Evolutionary conservation across 805 yeast genomes (phyloP).

Genomic region (Starmerella scarabaei): DNA sequence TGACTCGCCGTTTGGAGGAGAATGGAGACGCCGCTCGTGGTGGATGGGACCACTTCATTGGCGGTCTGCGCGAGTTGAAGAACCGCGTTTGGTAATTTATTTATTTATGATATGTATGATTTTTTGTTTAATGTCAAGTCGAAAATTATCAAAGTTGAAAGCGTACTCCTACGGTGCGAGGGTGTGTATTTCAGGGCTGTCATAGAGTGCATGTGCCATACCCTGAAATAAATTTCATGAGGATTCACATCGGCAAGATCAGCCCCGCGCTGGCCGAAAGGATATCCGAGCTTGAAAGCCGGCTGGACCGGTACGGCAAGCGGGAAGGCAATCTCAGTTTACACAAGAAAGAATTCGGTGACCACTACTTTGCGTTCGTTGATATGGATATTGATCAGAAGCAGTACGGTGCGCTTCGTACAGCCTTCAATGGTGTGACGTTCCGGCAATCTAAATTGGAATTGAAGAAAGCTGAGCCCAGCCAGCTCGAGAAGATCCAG

Average conservation of each 20-base stretch:
- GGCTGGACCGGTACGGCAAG: constrained; percentile 54
- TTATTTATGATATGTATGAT: too few species aligned
- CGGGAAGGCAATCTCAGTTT: constrained; percentile 37
- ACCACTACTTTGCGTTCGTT: constrained; percentile 51
- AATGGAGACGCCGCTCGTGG: constrained; percentile 55
- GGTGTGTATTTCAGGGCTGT: too few species aligned
- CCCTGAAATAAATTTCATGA: too few species aligned
- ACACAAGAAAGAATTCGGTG: constrained; percentile 43
- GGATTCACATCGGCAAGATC: constrained; percentile 59
- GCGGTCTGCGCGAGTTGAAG: constrained; percentile 18
- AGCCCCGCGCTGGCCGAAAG: constrained; percentile 40
- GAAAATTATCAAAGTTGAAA: too few species aligned
- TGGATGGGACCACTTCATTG: constrained; percentile 21
- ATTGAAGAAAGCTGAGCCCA: constrained; percentile 46
- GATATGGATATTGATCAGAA: constrained; percentile 41
- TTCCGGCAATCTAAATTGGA: constrained; percentile 61
- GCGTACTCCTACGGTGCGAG: too few species aligned
- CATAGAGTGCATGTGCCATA: too few species aligned
- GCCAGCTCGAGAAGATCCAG: constrained; percentile 39
- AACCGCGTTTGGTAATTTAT: constrained; percentile 2
- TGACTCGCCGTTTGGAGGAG: constrained; percentile 82
- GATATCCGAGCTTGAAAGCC: constrained; percentile 35
- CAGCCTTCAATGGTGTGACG: constrained; percentile 52
- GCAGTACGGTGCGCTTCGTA: constrained; percentile 38
- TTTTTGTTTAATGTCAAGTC: too few species aligned